Evolutionary conservation across 2,329 filamentous ascomycete species (phyloP), one percentile per base, ranked within the genome.

Genomic region (Penicillium sp.): DNA sequence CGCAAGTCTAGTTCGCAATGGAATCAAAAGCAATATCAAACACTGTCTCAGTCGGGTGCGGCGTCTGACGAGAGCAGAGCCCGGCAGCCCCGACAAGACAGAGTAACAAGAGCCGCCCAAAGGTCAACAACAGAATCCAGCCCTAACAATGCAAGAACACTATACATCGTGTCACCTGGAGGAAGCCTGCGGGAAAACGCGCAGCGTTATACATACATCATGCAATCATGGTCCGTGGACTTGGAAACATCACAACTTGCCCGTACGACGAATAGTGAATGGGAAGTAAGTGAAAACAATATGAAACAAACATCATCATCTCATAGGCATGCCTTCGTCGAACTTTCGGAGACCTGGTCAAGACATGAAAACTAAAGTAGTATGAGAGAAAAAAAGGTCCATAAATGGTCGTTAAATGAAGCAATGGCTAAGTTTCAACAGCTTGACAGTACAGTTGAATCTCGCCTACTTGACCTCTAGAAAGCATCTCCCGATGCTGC

Each of bases 391-490:
- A 50, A 59, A 55, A 19, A 31, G 50, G 44, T 45, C 41, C 49
- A 52, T 49, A 59, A 56, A 57, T 62, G 56, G 48, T 48, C 44
- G 54, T 52, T 23, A 57, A 62, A 35, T 19, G 19, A 51, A 30
- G 26, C 19, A 13, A 58, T 52, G 49, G 63, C 57, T 70, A 74
- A 48, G 74, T 77, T 57, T 78, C 75, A 58, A 73, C 86, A 82
- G 67, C 89, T 82, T 84, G 82, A 78, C 91, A 94, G 80, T 91
- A 94, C 64, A 95, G 86, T 76, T 96, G 91, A 76, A 97, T 96
- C 83, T 97, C 93, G 67, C 92, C 93, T 48, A 96, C 88, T 67
- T 90, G 88, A 48, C 89, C 90, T 56, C 86, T 84, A 56, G 75
- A 84, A 49, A 87, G 83, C 69, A 85, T 81, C 38, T 86, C 84